These are phyloP conservation scores for Tulasnella calospora DNA, from an alignment of 768 basidiomycete species.

Conservation along the genomic window DNA sequence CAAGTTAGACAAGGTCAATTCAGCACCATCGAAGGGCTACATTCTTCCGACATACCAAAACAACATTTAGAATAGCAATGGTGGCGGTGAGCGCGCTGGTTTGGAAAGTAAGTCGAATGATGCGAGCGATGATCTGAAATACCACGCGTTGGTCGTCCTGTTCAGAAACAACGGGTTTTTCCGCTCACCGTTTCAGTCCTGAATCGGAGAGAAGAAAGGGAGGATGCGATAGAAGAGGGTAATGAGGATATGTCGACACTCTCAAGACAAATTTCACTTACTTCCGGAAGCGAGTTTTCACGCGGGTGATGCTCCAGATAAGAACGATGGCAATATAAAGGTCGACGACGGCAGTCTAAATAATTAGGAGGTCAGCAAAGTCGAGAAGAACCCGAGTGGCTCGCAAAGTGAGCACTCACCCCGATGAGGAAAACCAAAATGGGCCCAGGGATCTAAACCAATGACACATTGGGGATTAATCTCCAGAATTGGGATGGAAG, in stretches of 20 bases:
- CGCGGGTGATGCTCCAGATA: background rate
- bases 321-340: constrained; percentile 17
- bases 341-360: constrained; percentile 17
- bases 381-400: background rate
- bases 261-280: background rate
- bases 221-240: background rate
- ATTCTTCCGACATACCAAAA: background rate
- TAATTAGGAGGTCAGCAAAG: background rate
- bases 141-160: no score
- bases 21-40: background rate
- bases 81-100: constrained; percentile 20
- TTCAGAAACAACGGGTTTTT: no score
- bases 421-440: constrained; percentile 5
- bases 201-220: background rate
- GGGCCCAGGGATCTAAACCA: constrained; percentile 6
- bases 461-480: background rate
- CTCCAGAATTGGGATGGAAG: background rate
- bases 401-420: background rate
- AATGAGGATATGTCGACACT: background rate
- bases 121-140: constrained; percentile 10
- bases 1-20: background rate
- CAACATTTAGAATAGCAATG: constrained; percentile 20
- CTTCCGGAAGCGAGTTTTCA: constrained; percentile 17
- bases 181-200: constrained; percentile 24
- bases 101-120: constrained; percentile 22